Conservation (phyloP, 352 stramenopile species). For the Pythium insidiosum region DNA sequence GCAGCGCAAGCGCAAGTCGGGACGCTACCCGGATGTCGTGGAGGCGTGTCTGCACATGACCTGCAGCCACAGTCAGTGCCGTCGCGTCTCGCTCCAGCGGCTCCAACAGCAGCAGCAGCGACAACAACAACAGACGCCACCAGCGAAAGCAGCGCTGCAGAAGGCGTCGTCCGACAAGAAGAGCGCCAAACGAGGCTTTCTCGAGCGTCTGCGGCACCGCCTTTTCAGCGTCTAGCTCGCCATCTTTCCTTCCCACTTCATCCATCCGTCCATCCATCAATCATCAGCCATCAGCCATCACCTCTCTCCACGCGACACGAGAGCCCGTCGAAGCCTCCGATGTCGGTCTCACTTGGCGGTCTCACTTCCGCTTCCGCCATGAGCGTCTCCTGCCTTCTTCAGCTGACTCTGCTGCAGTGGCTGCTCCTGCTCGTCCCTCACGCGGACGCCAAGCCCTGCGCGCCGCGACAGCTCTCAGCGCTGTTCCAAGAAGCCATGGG, state of each 20-base stretch:
- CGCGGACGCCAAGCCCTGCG: slow-evolving; percentile 12
- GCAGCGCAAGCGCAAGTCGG: slow-evolving; percentile 8
- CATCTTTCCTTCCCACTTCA: no score
- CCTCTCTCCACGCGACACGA: no score
- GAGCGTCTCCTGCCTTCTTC: no score
- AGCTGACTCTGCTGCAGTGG: no score
- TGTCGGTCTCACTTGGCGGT: no score
- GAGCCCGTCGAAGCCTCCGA: no score
- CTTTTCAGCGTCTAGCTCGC: slow-evolving; percentile 15
- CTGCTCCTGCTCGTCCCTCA: slow-evolving; percentile 8
- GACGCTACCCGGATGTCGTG: slow-evolving; percentile 44
- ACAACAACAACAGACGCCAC: neutral
- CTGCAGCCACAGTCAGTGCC: slow-evolving; percentile 34
- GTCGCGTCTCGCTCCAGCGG: neutral
- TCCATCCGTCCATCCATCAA: no score
- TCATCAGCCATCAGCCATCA: slow-evolving; percentile 9
- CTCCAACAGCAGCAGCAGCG: neutral
- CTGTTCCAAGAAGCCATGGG: slow-evolving; percentile 33
- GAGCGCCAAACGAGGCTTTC: slow-evolving; percentile 31
- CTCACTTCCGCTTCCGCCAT: no score
- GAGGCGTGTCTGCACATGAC: slow-evolving; percentile 68
- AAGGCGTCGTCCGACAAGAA: slow-evolving; percentile 5
- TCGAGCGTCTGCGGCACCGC: slow-evolving; percentile 34
- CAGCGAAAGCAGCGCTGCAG: slow-evolving; percentile 1
- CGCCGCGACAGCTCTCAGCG: slow-evolving; percentile 25